A percentile compares a stretch with the other conserved stretches of the same genome.
Conservation (phyloP, 2,329 filamentous ascomycete species). For the Orbilia blumenaviensis region DNA sequence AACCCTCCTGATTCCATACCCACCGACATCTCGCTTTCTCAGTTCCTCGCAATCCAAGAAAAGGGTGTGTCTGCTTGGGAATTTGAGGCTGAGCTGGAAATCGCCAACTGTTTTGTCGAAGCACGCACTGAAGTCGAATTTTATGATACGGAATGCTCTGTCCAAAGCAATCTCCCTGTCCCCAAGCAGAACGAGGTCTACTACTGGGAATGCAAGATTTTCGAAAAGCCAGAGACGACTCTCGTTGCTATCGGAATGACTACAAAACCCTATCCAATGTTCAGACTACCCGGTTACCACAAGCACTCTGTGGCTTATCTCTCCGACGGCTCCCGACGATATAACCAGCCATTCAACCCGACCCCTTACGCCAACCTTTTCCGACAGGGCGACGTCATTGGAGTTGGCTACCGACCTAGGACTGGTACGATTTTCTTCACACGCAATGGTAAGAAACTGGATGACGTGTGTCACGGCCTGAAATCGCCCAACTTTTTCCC, state of each 20-base stretch:
- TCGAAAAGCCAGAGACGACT: constrained; percentile 91
- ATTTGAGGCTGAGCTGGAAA: constrained; percentile 98
- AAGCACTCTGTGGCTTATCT: constrained; percentile 92
- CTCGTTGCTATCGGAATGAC: constrained; percentile 90
- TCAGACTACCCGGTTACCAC: constrained; percentile 91
- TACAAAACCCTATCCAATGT: constrained; percentile 96
- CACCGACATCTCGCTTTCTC: constrained; percentile 96
- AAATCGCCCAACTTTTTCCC: constrained; percentile 98
- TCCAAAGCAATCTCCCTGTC: constrained; percentile 94
- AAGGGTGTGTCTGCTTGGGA: constrained; percentile 99
- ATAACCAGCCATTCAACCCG: constrained; percentile 88
- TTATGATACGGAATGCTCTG: constrained; percentile 96
- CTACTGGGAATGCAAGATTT: constrained; percentile 99
- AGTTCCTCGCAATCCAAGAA: constrained; percentile 97
- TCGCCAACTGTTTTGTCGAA: constrained; percentile 98
- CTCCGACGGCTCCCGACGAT: constrained; percentile 83
- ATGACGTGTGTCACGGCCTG: constrained; percentile 90
- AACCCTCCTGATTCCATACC: constrained; percentile 95
- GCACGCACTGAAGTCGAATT: constrained; percentile 97
- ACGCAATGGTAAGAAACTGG: constrained; percentile 94
- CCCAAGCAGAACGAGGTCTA: constrained; percentile 99
- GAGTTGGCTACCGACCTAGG: constrained; percentile 91
- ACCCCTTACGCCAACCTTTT: constrained; percentile 83
- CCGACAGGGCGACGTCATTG: constrained; percentile 93
- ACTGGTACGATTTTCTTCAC: constrained; percentile 98